Evolutionary conservation across 441 rosid species (phyloP).

Genomic region (Syzygium malaccense): DNA sequence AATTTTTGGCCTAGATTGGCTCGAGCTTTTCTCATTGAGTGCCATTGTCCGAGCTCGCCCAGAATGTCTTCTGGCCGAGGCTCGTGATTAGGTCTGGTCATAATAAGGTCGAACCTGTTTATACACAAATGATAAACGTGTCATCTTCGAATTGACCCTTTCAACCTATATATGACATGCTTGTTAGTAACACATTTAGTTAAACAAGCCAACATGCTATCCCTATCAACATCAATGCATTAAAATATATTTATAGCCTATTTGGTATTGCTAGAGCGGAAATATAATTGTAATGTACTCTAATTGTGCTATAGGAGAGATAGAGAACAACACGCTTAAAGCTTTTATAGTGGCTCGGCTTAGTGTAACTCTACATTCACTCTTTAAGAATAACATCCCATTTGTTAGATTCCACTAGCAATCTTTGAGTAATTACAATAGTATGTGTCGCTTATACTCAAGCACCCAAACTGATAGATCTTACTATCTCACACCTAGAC

Average conservation of each 20-base stretch:
- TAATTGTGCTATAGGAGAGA: too few relatives aligned
- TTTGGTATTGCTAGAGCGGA: too few relatives aligned
- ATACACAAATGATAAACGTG: background rate
- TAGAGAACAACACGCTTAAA: too few relatives aligned
- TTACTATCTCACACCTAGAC: too few relatives aligned
- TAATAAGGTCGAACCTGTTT: background rate
- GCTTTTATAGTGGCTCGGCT: too few relatives aligned
- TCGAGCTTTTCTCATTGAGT: background rate
- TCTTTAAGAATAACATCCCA: too few relatives aligned
- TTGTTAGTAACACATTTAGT: background rate
- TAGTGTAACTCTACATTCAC: too few relatives aligned
- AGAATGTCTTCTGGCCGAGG: accelerated
- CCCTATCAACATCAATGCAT: background rate
- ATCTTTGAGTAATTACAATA: too few relatives aligned
- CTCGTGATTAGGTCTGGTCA: background rate
- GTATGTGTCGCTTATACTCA: too few relatives aligned
- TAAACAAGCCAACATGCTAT: background rate
- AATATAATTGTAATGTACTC: too few relatives aligned
- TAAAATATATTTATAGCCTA: background rate
- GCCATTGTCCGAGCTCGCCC: accelerated
- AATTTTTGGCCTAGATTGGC: background rate
- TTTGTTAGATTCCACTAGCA: too few relatives aligned
- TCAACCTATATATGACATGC: background rate
- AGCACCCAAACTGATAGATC: too few relatives aligned
- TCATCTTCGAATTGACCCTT: background rate